These are phyloP conservation scores for Chalciporus pseudorubinellus DNA, from an alignment of 768 basidiomycete genomes.

Conservation along the genomic window DNA sequence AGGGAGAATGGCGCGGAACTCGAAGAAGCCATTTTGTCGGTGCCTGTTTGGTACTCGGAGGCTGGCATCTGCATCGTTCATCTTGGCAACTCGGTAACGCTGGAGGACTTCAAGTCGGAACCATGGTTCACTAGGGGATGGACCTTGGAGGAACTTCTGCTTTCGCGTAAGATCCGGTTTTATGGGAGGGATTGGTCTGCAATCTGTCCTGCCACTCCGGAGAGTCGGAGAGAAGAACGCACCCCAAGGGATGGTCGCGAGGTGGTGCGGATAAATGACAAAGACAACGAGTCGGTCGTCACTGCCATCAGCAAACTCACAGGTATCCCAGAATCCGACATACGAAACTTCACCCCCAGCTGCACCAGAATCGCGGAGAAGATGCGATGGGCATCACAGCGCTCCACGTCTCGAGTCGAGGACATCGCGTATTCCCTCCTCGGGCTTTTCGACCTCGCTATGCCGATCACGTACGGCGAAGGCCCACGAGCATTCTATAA, in stretches of 20 bases:
- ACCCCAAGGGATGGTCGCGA: conserved; percentile 3
- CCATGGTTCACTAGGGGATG: conserved; percentile 25
- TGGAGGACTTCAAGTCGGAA: conserved; percentile 23
- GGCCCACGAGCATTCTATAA: conserved; percentile 22
- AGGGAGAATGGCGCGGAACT: conserved; percentile 27
- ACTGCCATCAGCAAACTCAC: conserved; percentile 17
- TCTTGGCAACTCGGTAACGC: conserved; percentile 17
- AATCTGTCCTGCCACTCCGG: conserved; percentile 11
- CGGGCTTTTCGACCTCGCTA: conserved; percentile 21
- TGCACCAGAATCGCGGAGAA: conserved; percentile 22
- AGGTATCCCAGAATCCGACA: conserved; percentile 19
- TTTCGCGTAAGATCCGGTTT: conserved; percentile 22
- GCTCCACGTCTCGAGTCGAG: conserved; percentile 20
- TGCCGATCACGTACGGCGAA: conserved; percentile 25
- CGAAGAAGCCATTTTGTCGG: conserved; percentile 27
- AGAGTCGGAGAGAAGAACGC: conserved; percentile 19
- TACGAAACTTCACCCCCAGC: conserved; percentile 19
- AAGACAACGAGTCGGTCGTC: conserved; percentile 17
- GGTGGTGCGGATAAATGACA: conserved; percentile 23
- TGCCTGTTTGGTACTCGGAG: conserved; percentile 23
- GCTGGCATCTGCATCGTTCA: conserved; percentile 24
- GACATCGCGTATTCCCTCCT: conserved; percentile 26
- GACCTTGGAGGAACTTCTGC: conserved; percentile 24
- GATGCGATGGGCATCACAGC: conserved; percentile 26
- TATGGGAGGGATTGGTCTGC: conserved; percentile 25